phyloP scores from a whole-genome alignment of 2,329 filamentous ascomycete genomes.

The Penicillium brasilianum region DNA sequence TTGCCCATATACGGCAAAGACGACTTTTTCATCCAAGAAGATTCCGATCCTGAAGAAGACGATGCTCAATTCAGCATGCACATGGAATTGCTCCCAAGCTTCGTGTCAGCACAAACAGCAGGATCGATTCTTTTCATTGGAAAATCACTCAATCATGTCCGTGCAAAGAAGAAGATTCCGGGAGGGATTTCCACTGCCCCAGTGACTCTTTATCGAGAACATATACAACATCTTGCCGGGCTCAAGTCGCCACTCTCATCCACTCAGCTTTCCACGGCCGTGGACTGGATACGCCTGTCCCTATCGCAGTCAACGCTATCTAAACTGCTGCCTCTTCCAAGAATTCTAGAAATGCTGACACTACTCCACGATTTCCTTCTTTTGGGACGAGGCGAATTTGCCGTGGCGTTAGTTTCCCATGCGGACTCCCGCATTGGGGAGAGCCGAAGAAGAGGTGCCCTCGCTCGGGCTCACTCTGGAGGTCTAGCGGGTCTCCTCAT shows the following conservation, averaged over 20 bases:
- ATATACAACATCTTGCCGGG: slow-evolving; percentile 65
- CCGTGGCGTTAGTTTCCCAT: slow-evolving; percentile 81
- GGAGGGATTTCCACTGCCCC: slow-evolving; percentile 55
- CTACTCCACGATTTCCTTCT: slow-evolving; percentile 87
- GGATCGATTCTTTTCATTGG: slow-evolving; percentile 89
- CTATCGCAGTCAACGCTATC: slow-evolving; percentile 84
- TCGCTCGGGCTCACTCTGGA: slow-evolving; percentile 54
- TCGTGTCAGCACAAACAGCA: slow-evolving; percentile 75
- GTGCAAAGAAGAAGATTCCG: slow-evolving; percentile 54
- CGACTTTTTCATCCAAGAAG: slow-evolving; percentile 82
- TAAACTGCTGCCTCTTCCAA: slow-evolving; percentile 75
- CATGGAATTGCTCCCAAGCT: slow-evolving; percentile 71
- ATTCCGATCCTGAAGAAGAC: slow-evolving; percentile 46
- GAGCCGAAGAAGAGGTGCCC: slow-evolving; percentile 67
- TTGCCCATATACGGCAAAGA: slow-evolving; percentile 74
- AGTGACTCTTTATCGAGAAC: slow-evolving; percentile 54
- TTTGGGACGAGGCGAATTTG: slow-evolving; percentile 87
- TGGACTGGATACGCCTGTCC: slow-evolving; percentile 77
- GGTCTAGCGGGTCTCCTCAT: slow-evolving; percentile 68
- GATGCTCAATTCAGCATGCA: slow-evolving; percentile 63
- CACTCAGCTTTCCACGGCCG: slow-evolving; percentile 70
- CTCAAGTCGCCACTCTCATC: slow-evolving; percentile 76
- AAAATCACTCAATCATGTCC: slow-evolving; percentile 83
- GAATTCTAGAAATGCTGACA: slow-evolving; percentile 76
- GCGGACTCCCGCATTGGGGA: slow-evolving; percentile 79